These are phyloP conservation scores for Xylaria castorea DNA, from an alignment of 495 filamentous ascomycete genomes.

Conservation along the genomic window DNA sequence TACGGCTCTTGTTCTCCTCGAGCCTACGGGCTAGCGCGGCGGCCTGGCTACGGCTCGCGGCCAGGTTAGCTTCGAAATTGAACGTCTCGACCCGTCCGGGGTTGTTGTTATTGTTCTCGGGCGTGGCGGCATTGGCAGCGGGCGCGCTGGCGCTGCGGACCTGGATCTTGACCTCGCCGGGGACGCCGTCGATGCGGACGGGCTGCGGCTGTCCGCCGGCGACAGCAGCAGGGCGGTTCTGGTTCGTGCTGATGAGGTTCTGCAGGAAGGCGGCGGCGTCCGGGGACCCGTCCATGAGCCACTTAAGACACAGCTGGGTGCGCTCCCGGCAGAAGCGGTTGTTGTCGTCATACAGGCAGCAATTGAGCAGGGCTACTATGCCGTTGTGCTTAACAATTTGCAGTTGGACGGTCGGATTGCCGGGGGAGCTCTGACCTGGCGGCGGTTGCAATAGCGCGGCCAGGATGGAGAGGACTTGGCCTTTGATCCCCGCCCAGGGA, in stretches of 20 bases:
- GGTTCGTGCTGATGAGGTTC: conserved; percentile 56
- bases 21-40: conserved; percentile 28
- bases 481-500: conserved; percentile 92
- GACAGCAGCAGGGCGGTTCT: conserved; percentile 26
- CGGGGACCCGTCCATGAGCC: conserved; percentile 81
- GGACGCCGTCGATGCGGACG: conserved; percentile 52
- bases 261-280: conserved; percentile 79
- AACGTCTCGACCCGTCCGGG: conserved; percentile 14
- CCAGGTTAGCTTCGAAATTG: conserved; percentile 25
- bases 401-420: conserved; percentile 80
- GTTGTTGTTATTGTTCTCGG: conserved; percentile 8
- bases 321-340: conserved; percentile 92
- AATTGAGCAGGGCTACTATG: conserved; percentile 83
- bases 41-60: conserved; percentile 21
- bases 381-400: conserved; percentile 84
- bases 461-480: conserved; percentile 85
- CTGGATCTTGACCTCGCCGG: conserved; percentile 53
- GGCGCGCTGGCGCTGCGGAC: conserved; percentile 43
- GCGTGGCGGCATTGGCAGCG: conserved; percentile 25
- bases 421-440: conserved; percentile 58
- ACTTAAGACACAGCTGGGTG: conserved; percentile 88
- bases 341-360: conserved; percentile 83
- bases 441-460: conserved; percentile 74
- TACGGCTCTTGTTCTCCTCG: conserved; percentile 43
- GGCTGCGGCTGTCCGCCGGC: conserved; percentile 28